Conservation (phyloP, 768 basidiomycete genomes). For the Plicaturopsis crispa region DNA sequence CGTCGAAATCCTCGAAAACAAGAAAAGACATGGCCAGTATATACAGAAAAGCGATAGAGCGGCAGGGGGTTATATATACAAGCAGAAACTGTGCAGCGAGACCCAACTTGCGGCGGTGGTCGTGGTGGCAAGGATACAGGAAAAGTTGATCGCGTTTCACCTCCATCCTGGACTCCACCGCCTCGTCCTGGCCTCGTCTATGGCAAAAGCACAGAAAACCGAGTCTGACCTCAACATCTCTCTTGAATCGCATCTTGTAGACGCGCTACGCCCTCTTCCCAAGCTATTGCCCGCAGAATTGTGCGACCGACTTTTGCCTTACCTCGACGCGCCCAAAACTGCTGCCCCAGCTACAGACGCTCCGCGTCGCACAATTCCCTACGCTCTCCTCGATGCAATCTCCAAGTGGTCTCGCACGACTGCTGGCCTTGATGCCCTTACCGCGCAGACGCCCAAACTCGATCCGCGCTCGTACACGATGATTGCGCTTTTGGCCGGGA, state of each 20-base stretch:
- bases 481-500: conserved; percentile 71
- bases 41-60: too few species aligned
- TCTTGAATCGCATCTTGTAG: conserved; percentile 55
- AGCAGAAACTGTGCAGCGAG: too few species aligned
- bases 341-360: too few species aligned
- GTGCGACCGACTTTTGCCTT: conserved; percentile 30
- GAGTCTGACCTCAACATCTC: conserved; percentile 47
- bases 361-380: conserved; percentile 44
- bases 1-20: conserved; percentile 1
- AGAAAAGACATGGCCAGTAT: too few species aligned
- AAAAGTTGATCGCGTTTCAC: conserved; percentile 1
- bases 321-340: conserved; percentile 23
- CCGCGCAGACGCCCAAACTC: conserved; percentile 34
- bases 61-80: too few species aligned
- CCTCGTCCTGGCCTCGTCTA: not conserved
- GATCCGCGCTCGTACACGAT: conserved; percentile 54
- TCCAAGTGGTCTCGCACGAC: conserved; percentile 65
- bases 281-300: conserved; percentile 38
- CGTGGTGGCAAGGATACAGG: not conserved
- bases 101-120: too few species aligned
- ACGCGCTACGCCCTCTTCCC: conserved; percentile 37
- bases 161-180: too few species aligned
- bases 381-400: conserved; percentile 46
- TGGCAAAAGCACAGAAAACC: not conserved
- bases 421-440: conserved; percentile 30